These are phyloP conservation scores for Lyophyllum atratum DNA, from an alignment of 768 basidiomycete species.

Conservation along the genomic window DNA sequence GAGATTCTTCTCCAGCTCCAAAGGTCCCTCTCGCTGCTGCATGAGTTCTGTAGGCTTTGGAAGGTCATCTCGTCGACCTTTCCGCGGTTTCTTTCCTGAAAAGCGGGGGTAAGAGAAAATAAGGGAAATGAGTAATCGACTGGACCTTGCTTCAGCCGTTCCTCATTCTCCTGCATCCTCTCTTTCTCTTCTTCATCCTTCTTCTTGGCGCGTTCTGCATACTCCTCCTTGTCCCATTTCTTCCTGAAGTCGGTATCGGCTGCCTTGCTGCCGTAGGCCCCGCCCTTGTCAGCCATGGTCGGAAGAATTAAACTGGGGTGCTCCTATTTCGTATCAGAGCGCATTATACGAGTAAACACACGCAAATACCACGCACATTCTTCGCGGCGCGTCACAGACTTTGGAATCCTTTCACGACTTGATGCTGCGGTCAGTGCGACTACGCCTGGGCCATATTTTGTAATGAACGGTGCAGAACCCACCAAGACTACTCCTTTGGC, in stretches of 20 bases:
- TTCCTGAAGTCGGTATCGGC: constrained; percentile 79
- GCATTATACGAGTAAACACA: too few species aligned
- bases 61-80: constrained; percentile 69
- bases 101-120: constrained; percentile 7
- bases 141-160: constrained; percentile 79
- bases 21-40: constrained; percentile 79
- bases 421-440: constrained; percentile 12
- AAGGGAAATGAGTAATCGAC: constrained; percentile 6
- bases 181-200: constrained; percentile 81
- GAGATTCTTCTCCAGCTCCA: constrained; percentile 94
- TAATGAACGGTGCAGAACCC: constrained; percentile 22
- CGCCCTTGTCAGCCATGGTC: constrained; percentile 39
- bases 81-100: constrained; percentile 81
- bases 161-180: constrained; percentile 85
- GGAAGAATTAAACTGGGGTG: neutral
- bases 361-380: constrained; percentile 10
- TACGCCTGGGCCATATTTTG: constrained; percentile 6
- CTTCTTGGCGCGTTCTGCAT: constrained; percentile 79
- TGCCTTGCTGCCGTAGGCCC: constrained; percentile 46
- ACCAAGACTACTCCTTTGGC: constrained; percentile 48
- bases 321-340: constrained; percentile 10
- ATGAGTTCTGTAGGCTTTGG: constrained; percentile 94
- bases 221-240: constrained; percentile 96
- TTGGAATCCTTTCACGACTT: constrained; percentile 8
- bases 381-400: neutral